These are phyloP conservation scores for Mycena citricolor DNA, from an alignment of 1,284 basidiomycete species.

Conservation along the genomic window DNA sequence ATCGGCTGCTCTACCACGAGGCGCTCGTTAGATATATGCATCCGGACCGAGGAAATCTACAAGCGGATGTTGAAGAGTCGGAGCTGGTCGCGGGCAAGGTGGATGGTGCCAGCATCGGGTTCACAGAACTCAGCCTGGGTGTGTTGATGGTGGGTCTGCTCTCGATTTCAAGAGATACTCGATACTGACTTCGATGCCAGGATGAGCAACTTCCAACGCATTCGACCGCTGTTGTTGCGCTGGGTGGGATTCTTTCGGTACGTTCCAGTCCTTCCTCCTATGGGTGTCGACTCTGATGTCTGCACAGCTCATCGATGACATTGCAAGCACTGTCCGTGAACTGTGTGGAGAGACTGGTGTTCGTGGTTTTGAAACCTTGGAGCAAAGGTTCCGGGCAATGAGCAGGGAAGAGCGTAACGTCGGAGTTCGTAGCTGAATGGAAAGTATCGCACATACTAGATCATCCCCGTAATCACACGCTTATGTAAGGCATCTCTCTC, in stretches of 20 bases:
- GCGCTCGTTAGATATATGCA: constrained; percentile 6
- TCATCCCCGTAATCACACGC: no score
- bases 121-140: constrained; percentile 37
- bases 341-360: constrained; percentile 42
- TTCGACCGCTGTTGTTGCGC: constrained; percentile 39
- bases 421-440: no score
- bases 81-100: constrained; percentile 31
- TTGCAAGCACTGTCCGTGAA: constrained; percentile 34
- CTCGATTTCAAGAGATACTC: neutral
- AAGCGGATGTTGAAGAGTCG: constrained; percentile 4
- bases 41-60: neutral
- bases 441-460: no score
- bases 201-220: constrained; percentile 42
- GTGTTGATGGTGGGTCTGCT: constrained; percentile 33
- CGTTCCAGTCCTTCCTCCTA: constrained; percentile 9
- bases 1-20: constrained; percentile 43
- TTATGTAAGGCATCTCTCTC: no score
- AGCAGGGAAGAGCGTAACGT: no score
- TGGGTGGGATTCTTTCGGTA: constrained; percentile 38
- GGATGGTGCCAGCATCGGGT: constrained; percentile 39
- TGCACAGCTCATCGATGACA: constrained; percentile 41
- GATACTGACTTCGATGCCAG: constrained; percentile 22
- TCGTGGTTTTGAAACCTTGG: constrained; percentile 36
- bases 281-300: neutral
- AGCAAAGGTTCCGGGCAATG: constrained; percentile 34